Conservation (phyloP, 192 early-diverging fungal species). For the Coemansia sp. region DNA sequence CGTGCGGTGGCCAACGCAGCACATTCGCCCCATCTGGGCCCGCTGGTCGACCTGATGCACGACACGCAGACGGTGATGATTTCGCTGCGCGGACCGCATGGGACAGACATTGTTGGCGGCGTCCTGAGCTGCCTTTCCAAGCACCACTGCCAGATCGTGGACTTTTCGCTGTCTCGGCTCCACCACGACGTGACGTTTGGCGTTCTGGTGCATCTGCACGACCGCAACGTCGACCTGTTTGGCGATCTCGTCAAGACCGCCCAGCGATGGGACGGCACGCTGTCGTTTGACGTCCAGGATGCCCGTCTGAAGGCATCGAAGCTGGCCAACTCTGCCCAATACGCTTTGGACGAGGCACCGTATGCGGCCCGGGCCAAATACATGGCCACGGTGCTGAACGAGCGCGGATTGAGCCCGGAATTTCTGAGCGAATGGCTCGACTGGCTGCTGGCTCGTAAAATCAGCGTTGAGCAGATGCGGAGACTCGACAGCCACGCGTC, state of each 20-base stretch:
- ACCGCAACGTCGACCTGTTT: slow-evolving; percentile 75
- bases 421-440: slow-evolving; percentile 82
- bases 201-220: slow-evolving; percentile 71
- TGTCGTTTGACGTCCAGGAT: slow-evolving; percentile 77
- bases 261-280: slow-evolving; percentile 79
- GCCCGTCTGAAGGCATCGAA: slow-evolving; percentile 60
- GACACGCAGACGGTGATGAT: slow-evolving; percentile 73
- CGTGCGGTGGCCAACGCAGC: slow-evolving; percentile 49
- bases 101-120: slow-evolving; percentile 87
- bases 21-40: slow-evolving; percentile 52
- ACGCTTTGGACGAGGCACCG: slow-evolving; percentile 70
- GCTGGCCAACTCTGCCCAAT: slow-evolving; percentile 52
- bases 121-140: slow-evolving; percentile 72
- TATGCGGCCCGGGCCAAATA: slow-evolving; percentile 82
- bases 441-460: slow-evolving; percentile 69
- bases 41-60: slow-evolving; percentile 39
- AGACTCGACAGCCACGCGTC: slow-evolving; percentile 65
- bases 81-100: slow-evolving; percentile 81
- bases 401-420: slow-evolving; percentile 69
- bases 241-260: slow-evolving; percentile 72
- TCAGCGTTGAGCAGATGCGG: slow-evolving; percentile 87
- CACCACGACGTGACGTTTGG: slow-evolving; percentile 96
- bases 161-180: slow-evolving; percentile 83
- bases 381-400: slow-evolving; percentile 82
- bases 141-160: slow-evolving; percentile 74